Evolutionary conservation across 495 filamentous ascomycete genomes (phyloP).

Genomic region (Penicillium lividum): DNA sequence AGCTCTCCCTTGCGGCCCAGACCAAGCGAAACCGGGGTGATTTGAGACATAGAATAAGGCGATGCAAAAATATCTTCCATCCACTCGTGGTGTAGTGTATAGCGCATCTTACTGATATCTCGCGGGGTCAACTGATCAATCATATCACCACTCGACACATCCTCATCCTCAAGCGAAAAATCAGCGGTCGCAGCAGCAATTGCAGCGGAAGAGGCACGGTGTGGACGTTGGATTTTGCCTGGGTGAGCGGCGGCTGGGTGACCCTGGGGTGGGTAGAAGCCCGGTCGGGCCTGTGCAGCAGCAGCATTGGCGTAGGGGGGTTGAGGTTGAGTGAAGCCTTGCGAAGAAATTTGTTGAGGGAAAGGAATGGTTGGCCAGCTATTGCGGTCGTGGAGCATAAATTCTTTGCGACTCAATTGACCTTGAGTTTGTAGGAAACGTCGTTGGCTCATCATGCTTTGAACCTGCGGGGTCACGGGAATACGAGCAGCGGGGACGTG

Average conservation of each 20-base stretch:
- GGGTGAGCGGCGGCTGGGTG: constrained; percentile 32
- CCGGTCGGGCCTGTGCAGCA: constrained; percentile 35
- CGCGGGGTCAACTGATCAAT: constrained; percentile 86
- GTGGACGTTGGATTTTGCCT: constrained; percentile 25
- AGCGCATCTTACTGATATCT: constrained; percentile 81
- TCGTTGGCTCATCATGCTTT: constrained; percentile 62
- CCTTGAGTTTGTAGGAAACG: constrained; percentile 73
- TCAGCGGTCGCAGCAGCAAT: constrained; percentile 47
- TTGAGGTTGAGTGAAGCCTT: constrained; percentile 38
- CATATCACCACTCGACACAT: constrained; percentile 78
- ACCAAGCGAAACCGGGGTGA: constrained; percentile 84
- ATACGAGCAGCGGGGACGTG: constrained; percentile 67
- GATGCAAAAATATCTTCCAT: constrained; percentile 97
- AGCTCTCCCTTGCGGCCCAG: constrained; percentile 86
- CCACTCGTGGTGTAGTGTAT: constrained; percentile 96
- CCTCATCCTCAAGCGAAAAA: constrained; percentile 77
- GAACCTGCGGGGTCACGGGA: constrained; percentile 57
- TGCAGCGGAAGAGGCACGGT: constrained; percentile 39
- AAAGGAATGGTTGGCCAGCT: constrained; percentile 87
- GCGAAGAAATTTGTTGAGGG: constrained; percentile 51
- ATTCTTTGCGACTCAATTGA: constrained; percentile 84
- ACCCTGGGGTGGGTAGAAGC: constrained; percentile 40
- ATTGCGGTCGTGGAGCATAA: constrained; percentile 83
- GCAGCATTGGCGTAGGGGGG: constrained; percentile 29
- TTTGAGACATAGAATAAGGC: constrained; percentile 76